phyloP scores from a whole-genome alignment of 192 early-diverging fungal genomes.

The Coemansia sp. region DNA sequence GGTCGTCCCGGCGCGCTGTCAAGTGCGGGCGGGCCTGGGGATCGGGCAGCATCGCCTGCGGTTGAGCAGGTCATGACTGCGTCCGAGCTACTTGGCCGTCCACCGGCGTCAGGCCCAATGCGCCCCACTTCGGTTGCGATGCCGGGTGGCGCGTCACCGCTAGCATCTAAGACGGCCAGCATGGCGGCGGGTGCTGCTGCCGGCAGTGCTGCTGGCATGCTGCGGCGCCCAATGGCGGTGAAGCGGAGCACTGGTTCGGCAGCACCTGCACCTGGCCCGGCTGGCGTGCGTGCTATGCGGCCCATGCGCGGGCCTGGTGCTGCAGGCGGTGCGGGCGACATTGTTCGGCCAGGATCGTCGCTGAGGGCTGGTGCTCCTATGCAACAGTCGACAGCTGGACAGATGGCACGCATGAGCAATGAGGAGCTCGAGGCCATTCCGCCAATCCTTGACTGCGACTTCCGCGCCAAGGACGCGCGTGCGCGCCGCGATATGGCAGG shows the following conservation, averaged over 20 bases:
- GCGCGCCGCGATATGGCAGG: constrained; percentile 65
- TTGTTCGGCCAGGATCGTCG: constrained; percentile 31
- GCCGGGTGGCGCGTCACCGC: not conserved
- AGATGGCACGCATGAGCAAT: constrained; percentile 41
- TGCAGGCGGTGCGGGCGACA: constrained; percentile 3
- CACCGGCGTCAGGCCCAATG: constrained; percentile 1
- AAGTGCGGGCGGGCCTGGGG: not conserved
- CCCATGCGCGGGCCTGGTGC: constrained; percentile 11
- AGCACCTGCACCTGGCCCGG: constrained; percentile 4
- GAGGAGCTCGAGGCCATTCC: constrained; percentile 46
- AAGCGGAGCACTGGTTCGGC: constrained; percentile 14
- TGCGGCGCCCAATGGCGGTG: constrained; percentile 49
- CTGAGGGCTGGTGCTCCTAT: constrained; percentile 11
- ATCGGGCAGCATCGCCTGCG: constrained; percentile 28
- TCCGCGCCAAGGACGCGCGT: constrained; percentile 63
- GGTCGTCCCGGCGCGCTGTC: constrained; percentile 7
- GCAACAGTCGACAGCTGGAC: constrained; percentile 10
- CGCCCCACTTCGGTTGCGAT: not conserved
- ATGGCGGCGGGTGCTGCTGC: not conserved
- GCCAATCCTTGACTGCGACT: constrained; percentile 64
- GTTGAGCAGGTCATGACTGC: constrained; percentile 49
- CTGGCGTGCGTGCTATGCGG: constrained; percentile 14
- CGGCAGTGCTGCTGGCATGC: constrained; percentile 23
- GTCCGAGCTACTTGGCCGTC: constrained; percentile 39
- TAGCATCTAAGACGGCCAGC: not conserved